Evolutionary conservation across 2,329 filamentous ascomycete genomes (phyloP).

Genomic region (Seiridium cupressi): DNA sequence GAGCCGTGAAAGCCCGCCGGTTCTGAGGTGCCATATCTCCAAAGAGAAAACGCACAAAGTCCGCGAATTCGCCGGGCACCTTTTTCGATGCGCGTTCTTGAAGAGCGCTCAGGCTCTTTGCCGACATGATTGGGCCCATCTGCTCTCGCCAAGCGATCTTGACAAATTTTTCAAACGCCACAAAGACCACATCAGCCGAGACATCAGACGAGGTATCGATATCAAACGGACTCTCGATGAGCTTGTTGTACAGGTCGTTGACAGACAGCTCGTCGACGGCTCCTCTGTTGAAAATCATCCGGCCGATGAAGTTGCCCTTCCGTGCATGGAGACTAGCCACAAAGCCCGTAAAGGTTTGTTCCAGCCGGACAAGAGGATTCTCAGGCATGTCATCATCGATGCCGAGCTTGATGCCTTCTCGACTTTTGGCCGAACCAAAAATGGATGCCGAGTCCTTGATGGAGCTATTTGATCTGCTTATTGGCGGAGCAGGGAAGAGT

Average conservation of each 20-base stretch:
- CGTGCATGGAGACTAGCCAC: slow-evolving; percentile 78
- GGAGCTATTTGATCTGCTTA: slow-evolving; percentile 31
- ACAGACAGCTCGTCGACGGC: slow-evolving; percentile 75
- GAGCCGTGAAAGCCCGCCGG: slow-evolving; percentile 73
- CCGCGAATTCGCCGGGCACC: slow-evolving; percentile 70
- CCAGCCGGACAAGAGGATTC: slow-evolving; percentile 70
- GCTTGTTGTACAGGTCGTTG: slow-evolving; percentile 86
- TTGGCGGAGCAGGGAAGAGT: slow-evolving; percentile 37
- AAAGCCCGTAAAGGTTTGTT: slow-evolving; percentile 83
- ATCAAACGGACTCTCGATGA: slow-evolving; percentile 81
- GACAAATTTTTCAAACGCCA: slow-evolving; percentile 91
- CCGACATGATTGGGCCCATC: slow-evolving; percentile 80
- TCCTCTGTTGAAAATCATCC: slow-evolving; percentile 67
- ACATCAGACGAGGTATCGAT: slow-evolving; percentile 73
- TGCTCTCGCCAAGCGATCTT: slow-evolving; percentile 84
- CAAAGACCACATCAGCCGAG: slow-evolving; percentile 80
- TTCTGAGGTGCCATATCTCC: slow-evolving; percentile 68
- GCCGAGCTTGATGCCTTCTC: slow-evolving; percentile 38
- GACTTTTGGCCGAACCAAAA: slow-evolving; percentile 52
- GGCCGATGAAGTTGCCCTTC: slow-evolving; percentile 83
- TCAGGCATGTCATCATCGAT: slow-evolving; percentile 54
- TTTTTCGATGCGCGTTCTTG: slow-evolving; percentile 65
- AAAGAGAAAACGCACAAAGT: slow-evolving; percentile 65
- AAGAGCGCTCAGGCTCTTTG: slow-evolving; percentile 69
- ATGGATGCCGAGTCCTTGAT: slow-evolving; percentile 50